Evolutionary conservation across 495 filamentous ascomycete species (phyloP), one percentile per base, ranked within the genome.

Genomic region (Xylaria palmicola): DNA sequence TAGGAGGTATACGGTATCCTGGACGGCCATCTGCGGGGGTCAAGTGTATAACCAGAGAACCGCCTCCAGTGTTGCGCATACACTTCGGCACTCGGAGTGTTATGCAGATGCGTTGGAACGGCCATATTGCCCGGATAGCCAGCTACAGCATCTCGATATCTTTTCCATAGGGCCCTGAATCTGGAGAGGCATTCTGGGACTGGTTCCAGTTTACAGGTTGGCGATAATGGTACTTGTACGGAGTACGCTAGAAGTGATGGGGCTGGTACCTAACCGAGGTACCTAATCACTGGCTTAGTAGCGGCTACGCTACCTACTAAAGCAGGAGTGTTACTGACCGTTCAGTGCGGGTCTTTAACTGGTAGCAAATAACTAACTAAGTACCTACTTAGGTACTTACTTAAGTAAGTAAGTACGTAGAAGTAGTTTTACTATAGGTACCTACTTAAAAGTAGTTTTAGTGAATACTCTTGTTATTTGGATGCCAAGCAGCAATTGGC

Each of bases 81-180:
- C 27, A 27, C 39, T 19, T 56, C 39, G 53, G 53, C 26, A 56
- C 24, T 56, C 26, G 53, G 12, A 24, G 39, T 44, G 24, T 34
- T 17, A 40, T 56, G 53, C 53, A 56, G 53, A 44, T 56, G 53
- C 53, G 10, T 27, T 56, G 53, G 27, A 56, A 56, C 53, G 24
- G 37, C 44, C 37, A 20, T 17, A 44, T 22, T 8, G 40, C 34
- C 34, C 22, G 39, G 32, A 36, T 32, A 43, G 15, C 17, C 12
- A 32, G 32, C 17, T 30, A 32, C 24, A 17, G 6, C 22, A 19
- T 10, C 19, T 15, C 7, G 49, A 36, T n/a, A 37, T 15, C 47
- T 24, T 24, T 19, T 24, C 22, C n/a, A 30, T 4, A 1, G 34
- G n/a, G 8, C 32, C 22, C 12, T 40, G n/a, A 17, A 40, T 22